Percentiles rank a stretch among this genome's conserved stretches.
These are phyloP conservation scores for Amphibolis antarctica DNA, from an alignment of 106 monocot species.

Conservation along the genomic window DNA sequence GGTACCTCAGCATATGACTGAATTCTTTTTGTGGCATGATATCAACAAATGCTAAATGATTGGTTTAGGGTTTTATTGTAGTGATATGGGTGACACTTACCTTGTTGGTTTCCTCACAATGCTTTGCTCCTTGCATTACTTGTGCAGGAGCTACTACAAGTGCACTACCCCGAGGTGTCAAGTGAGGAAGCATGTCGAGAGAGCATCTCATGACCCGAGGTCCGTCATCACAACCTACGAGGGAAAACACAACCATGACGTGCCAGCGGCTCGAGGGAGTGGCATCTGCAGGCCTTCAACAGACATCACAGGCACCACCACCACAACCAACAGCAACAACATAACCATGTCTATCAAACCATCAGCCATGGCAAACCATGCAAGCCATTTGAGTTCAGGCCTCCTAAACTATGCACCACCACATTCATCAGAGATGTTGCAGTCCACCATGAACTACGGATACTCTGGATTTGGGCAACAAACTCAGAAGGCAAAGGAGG, in stretches of 20 bases:
- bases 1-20: too few species aligned
- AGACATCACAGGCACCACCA: background rate
- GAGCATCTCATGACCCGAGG: conserved; percentile 55
- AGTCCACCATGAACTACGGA: background rate
- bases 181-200: conserved; percentile 83
- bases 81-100: too few species aligned
- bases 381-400: background rate
- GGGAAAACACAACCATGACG: conserved; percentile 86
- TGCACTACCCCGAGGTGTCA: conserved; percentile 63
- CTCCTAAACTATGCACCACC: background rate
- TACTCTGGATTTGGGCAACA: background rate
- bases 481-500: background rate
- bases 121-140: background rate
- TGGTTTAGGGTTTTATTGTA: too few species aligned
- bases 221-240: conserved; percentile 89
- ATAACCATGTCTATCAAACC: background rate
- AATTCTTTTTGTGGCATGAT: too few species aligned
- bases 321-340: conserved; percentile 1
- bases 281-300: background rate
- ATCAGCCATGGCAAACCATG: background rate
- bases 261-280: conserved; percentile 37
- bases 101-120: background rate
- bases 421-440: too few species aligned
- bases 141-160: conserved; percentile 88
- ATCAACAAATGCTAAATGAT: too few species aligned